phyloP scores from a whole-genome alignment of 805 yeast genomes.

The Isabelozyma rhagii region DNA sequence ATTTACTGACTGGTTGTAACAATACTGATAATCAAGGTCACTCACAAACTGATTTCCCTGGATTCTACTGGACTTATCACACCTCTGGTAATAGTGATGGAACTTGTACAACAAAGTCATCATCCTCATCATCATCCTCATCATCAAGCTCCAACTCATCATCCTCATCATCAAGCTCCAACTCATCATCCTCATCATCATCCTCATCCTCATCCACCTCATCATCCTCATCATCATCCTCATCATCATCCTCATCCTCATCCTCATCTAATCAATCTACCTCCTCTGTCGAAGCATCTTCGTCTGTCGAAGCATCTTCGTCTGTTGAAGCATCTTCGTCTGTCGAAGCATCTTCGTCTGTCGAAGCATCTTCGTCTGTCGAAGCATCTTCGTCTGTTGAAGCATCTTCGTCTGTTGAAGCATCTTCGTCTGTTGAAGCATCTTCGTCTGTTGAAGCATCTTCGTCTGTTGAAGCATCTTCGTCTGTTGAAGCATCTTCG shows the following conservation, averaged over 20 bases:
- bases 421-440: no score
- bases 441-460: no score
- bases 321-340: no score
- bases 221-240: neutral
- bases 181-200: neutral
- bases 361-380: no score
- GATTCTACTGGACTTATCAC: neutral
- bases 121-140: neutral
- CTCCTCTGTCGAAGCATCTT: neutral
- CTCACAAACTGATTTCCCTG: neutral
- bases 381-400: no score
- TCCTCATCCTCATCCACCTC: neutral
- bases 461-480: no score
- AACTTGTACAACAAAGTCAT: neutral
- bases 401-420: no score
- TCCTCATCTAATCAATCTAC: neutral
- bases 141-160: neutral
- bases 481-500: no score
- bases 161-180: neutral
- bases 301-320: no score
- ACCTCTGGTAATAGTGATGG: neutral
- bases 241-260: neutral
- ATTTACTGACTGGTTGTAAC: neutral
- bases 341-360: no score
- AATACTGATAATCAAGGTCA: neutral